Conservation (phyloP, 352 stramenopile genomes). For the Phytopythium kandeliae region DNA sequence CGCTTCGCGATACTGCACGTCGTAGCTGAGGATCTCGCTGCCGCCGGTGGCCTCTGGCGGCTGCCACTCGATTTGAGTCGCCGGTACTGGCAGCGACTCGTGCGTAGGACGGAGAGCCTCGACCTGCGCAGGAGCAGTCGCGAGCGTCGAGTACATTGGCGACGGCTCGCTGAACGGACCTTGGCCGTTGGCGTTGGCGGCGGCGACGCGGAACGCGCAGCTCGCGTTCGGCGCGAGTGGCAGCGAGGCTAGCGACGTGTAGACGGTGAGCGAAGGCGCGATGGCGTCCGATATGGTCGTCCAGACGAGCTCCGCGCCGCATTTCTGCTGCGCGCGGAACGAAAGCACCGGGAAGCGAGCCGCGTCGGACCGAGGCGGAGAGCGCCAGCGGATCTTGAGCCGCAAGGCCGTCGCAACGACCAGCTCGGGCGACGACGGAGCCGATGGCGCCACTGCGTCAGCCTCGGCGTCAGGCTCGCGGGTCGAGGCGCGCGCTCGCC, state of each 20-base stretch:
- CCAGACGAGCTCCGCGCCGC: slow-evolving; percentile 40
- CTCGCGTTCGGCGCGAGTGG: slow-evolving; percentile 27
- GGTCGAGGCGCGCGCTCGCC: background rate
- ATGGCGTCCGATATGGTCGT: slow-evolving; percentile 24
- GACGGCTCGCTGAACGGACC: slow-evolving; percentile 48
- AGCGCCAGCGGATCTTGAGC: slow-evolving; percentile 43
- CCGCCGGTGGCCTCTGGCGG: slow-evolving; percentile 22
- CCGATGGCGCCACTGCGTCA: slow-evolving; percentile 18
- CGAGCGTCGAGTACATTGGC: slow-evolving; percentile 18
- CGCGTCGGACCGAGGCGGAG: background rate
- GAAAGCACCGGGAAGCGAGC: slow-evolving; percentile 30
- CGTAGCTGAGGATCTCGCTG: slow-evolving; percentile 20
- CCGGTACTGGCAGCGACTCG: slow-evolving; percentile 4
- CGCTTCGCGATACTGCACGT: slow-evolving; percentile 33
- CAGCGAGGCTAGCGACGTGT: slow-evolving; percentile 26
- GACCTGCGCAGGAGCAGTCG: slow-evolving; percentile 18
- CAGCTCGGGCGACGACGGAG: slow-evolving; percentile 35
- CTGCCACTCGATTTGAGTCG: slow-evolving; percentile 25
- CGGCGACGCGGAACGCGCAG: slow-evolving; percentile 50
- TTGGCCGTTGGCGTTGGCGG: slow-evolving; percentile 39
- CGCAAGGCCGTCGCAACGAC: slow-evolving; percentile 20
- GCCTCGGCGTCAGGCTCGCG: no score
- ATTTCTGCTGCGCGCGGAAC: slow-evolving; percentile 52
- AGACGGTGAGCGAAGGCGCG: slow-evolving; percentile 14
- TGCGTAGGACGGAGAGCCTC: slow-evolving; percentile 12